Base-by-base conservation (phyloP, 1,139 yeast genomes). In the Hansenula lynferdii region DNA sequence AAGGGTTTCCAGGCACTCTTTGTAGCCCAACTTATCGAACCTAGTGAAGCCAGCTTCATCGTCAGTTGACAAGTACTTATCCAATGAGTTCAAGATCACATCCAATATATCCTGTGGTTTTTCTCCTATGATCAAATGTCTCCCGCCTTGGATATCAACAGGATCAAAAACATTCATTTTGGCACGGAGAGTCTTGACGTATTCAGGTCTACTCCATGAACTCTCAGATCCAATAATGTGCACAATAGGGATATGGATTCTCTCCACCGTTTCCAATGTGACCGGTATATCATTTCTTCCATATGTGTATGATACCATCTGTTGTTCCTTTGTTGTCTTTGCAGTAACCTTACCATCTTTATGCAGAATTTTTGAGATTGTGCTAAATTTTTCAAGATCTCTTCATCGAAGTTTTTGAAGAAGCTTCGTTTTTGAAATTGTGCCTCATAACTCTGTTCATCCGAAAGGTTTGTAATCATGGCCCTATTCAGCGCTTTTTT, bases 81-180 rank as follows among this genome's bases (percentile, higher is more conserved):
- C n/a, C 4, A 31, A 23, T 8, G 34, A 31, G 3, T 23, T 23
- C 2, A 36, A 39, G n/a, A 63, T 44, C 4, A 45, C 49, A 5
- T 40, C 45, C 12, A 71, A 50, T 2, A 65, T 55, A 23, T 60
- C 69, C 36, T 75, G 77, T 1, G 82, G 84, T 37, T 47, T 49
- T 47, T 77, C 82, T 21, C 67, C 70, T 41, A 68, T 65, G 22
- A 72, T 60, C 47, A 71, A 57, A 56, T 75, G 85, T 35, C 66
- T 68, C 3, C 78, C 83, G 7, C 59, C 64, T 11, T 60, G 60
- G 21, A 79, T 57, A 26, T 61, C 64, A 17, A 59, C 62, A 8
- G 62, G 51, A 9, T 58, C 61, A 22, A 65, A 57, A 23, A 50
- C 38, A 5, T 49, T 53, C 8, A 65, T 41, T 1, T 32, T 24